Evolutionary conservation across 2,329 filamentous ascomycete genomes (phyloP), one percentile per base, ranked within the genome.

Genomic region (Aspergillus texensis): DNA sequence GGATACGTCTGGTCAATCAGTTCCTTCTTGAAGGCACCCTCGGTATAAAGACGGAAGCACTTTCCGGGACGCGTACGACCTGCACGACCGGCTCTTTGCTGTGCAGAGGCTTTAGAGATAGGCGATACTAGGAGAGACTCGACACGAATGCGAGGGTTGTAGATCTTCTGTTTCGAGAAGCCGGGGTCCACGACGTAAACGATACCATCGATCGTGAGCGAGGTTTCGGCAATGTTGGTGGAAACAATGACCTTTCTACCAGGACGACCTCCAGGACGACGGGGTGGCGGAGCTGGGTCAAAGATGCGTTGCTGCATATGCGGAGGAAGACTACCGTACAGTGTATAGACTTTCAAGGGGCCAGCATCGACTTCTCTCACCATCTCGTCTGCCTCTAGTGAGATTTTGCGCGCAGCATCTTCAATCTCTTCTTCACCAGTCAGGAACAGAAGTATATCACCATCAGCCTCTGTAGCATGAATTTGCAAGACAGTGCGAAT

Each of bases 101-200:
- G 93, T 11, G 96, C 95, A 1, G 95, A 98, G 28, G 95, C 95
- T 79, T 97, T 98, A 63, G 94, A 98, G 70, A 99, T 98, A 26
- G 95, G 94, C 3, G 95, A 97, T 6, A 99, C 94, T n/a, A 99
- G 85, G 9, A 99, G 86, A 1, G 95, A 98, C 80, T 99, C 95
- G 68, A 99, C 94, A 78, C 95, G 89, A 71, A 97, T 96, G 65
- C 95, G 89, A 26, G 95, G 94, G 79, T 99, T 98, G 84, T 98
- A 99, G 67, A 98, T 95, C 81, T 98, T 99, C 75, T 99, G 95
- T 83, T 99, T 99, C 82, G 93, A 97, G 83, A 99, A 99, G 41
- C 95, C 95, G 2, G 95, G 94, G 74, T 99, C 95, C n/a, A 99
- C 94, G 39, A 99, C 95, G 74, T 97, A 99, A 41, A 99, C 95